phyloP scores from a whole-genome alignment of 345 rosid species.

The Reutealis trisperma region DNA sequence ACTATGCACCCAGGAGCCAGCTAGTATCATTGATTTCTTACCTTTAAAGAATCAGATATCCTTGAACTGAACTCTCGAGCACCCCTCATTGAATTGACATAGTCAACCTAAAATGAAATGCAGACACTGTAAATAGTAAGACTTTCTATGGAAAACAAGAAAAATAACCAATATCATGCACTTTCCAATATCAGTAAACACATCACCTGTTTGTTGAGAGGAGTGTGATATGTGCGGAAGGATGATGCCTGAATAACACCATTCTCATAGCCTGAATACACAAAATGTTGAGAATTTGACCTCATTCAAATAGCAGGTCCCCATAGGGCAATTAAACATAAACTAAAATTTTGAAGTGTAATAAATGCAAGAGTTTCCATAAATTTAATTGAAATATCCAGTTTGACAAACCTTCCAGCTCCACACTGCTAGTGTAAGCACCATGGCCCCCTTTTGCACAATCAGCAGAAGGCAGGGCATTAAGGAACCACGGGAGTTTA shows the following conservation, averaged over 20 bases:
- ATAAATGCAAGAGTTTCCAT: background rate
- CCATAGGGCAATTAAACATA: background rate
- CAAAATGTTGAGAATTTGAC: background rate
- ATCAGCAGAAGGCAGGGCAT: constrained; percentile 89
- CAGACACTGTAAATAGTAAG: constrained; percentile 4
- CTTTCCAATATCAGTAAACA: constrained; percentile 15
- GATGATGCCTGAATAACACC: constrained; percentile 91
- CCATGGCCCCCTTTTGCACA: constrained; percentile 99
- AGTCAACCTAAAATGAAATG: constrained; percentile 59
- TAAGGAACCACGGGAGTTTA: constrained; percentile 97
- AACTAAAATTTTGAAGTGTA: constrained; percentile 7
- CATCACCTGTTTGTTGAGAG: constrained; percentile 88
- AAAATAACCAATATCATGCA: constrained; percentile 3
- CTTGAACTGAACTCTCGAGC: constrained; percentile 80
- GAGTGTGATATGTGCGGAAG: constrained; percentile 97
- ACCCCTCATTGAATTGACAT: constrained; percentile 88
- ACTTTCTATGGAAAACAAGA: constrained; percentile 7
- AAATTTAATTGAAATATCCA: constrained; percentile 9
- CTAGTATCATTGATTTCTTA: constrained; percentile 24
- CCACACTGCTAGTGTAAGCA: constrained; percentile 90
- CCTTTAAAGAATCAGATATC: constrained; percentile 81
- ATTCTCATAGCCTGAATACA: constrained; percentile 61
- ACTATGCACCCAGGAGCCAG: background rate
- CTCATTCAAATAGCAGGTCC: background rate
- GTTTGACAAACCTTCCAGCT: constrained; percentile 62